A percentile compares a stretch with the other conserved stretches of the same genome.
Evolutionary conservation across 495 filamentous ascomycete species (phyloP).

Genomic region (Symbiotaphrina buchneri): DNA sequence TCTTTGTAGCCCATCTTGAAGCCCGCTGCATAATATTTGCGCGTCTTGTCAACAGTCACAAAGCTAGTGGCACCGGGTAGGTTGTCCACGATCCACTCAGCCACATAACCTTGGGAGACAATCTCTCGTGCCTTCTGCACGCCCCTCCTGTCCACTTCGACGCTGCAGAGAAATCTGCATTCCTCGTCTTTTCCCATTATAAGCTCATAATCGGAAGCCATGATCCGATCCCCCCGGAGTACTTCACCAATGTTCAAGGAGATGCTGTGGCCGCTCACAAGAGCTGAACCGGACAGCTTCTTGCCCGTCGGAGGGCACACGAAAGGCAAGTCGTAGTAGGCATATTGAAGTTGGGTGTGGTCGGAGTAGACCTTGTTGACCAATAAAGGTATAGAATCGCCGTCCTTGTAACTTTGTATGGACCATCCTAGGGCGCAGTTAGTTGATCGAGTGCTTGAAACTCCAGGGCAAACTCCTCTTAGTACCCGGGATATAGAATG

Average conservation of each 20-base stretch:
- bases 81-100: slow-evolving; percentile 94
- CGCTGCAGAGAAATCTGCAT: slow-evolving; percentile 55
- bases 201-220: slow-evolving; percentile 71
- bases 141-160: slow-evolving; percentile 36
- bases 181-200: slow-evolving; percentile 59
- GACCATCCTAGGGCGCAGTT: slow-evolving; percentile 17
- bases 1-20: slow-evolving; percentile 81
- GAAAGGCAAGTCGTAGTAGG: slow-evolving; percentile 83
- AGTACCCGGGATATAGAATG: slow-evolving; percentile 64
- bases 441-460: slow-evolving; percentile 9
- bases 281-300: slow-evolving; percentile 40
- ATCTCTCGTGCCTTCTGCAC: slow-evolving; percentile 51
- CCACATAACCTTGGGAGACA: slow-evolving; percentile 66
- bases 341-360: slow-evolving; percentile 79
- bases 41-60: slow-evolving; percentile 68
- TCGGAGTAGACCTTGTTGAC: slow-evolving; percentile 94
- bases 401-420: slow-evolving; percentile 59
- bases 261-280: slow-evolving; percentile 61
- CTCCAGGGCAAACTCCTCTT: neutral
- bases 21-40: slow-evolving; percentile 87
- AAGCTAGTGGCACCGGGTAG: slow-evolving; percentile 84
- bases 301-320: slow-evolving; percentile 64
- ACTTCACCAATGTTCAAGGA: slow-evolving; percentile 87
- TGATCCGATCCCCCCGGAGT: slow-evolving; percentile 75
- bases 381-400: slow-evolving; percentile 65